Evolutionary conservation across 257 asterid species (phyloP), one percentile per base, ranked within the genome.

Genomic region (Echium plantagineum): DNA sequence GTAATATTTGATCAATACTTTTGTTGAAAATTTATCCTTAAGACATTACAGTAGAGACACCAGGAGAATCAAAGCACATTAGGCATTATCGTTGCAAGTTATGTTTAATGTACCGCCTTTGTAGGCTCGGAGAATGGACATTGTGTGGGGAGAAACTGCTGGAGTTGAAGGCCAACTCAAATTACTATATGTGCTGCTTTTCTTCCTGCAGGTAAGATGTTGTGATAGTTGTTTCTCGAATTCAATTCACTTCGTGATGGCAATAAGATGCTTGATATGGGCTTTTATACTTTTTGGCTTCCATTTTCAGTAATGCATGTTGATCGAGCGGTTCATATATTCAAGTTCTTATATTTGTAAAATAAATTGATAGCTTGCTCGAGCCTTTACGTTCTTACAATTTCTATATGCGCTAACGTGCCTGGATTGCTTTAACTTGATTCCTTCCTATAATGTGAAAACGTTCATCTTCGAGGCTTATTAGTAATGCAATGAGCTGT

Each of bases 141-240:
- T 90, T 65, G 98, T 90, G 55, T 87, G 96, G 94, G 98, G 98
- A 65, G 98, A 90, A 74, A 87, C 98, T 31, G 91, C 96, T 65
- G 98, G 95, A 66, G 98, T 90, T 60, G 84, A 79, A 76, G 98
- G 98, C 52, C 98, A 90, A 76, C 67, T 90, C 62, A 73, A 83
- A 81, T 62, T 85, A 63, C 69, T 90, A 46, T 87, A 79, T 71
- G 94, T 89, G 61, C 69, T 90, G 62, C 85, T 90, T 55, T 87
- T 90, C 46, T 51, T 83, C 65, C 78, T 87, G 73, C 97, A 90
- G 96, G 97, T 89, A 67, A 54, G 22, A 24, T 48, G 35, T 63
- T 48, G 62, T 8, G 21, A 28, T 18, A 20, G 15, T 22, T 20
- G 59, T 55, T 55, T 20, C 30, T 15, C 21, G 20, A 51, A 15